These are phyloP conservation scores for Colletotrichum incanum DNA, from an alignment of 2,329 filamentous ascomycete species.

Conservation along the genomic window DNA sequence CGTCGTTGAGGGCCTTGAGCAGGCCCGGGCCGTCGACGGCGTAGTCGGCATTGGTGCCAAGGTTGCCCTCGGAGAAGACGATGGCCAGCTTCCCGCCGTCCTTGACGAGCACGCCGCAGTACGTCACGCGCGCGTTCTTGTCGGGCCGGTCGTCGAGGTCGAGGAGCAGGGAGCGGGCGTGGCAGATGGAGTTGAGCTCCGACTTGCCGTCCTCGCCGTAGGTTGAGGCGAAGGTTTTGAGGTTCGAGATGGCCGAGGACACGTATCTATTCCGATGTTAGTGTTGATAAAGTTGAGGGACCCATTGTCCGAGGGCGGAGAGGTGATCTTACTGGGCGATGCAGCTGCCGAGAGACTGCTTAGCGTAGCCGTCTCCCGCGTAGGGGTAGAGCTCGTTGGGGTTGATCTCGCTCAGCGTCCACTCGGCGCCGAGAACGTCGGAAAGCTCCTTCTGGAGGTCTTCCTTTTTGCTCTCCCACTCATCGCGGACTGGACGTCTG, in stretches of 20 bases:
- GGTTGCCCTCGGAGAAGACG: conserved; percentile 59
- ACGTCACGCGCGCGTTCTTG: conserved; percentile 57
- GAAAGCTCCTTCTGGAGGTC: conserved; percentile 62
- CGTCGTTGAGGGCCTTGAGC: conserved; percentile 62
- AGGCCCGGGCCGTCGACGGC: conserved; percentile 57
- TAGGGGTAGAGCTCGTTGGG: conserved; percentile 65
- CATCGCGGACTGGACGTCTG: conserved; percentile 63
- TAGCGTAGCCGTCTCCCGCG: conserved; percentile 58
- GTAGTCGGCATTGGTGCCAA: conserved; percentile 63
- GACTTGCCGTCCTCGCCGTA: conserved; percentile 57
- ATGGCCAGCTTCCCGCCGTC: conserved; percentile 63
- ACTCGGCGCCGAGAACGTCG: conserved; percentile 61
- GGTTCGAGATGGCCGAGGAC: conserved; percentile 56
- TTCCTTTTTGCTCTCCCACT: conserved; percentile 64
- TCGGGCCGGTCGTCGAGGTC: conserved; percentile 60
- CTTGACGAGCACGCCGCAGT: conserved; percentile 61
- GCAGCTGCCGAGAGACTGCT: conserved; percentile 60
- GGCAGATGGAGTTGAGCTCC: conserved; percentile 65
- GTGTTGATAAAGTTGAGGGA: background rate
- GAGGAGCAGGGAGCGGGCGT: conserved; percentile 61
- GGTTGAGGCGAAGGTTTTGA: conserved; percentile 56
- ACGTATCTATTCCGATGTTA: conserved; percentile 58
- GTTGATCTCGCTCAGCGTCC: conserved; percentile 64
- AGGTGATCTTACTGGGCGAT: conserved; percentile 57
- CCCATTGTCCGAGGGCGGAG: background rate